These are phyloP conservation scores for Botrytis deweyae DNA, from an alignment of 2,329 filamentous ascomycete species.

Conservation along the genomic window DNA sequence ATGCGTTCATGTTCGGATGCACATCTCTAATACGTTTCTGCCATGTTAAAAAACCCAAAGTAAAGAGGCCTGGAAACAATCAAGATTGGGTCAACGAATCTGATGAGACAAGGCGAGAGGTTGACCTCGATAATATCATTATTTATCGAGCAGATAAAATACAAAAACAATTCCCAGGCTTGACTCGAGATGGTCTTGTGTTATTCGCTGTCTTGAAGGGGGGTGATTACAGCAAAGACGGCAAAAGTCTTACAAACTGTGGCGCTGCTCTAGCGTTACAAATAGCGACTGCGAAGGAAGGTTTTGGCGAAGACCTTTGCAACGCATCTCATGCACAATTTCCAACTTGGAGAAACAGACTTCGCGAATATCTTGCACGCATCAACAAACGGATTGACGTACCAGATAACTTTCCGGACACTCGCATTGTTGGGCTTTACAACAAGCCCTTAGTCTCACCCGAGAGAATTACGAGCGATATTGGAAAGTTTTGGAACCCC, in stretches of 20 bases:
- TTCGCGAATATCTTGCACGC: slow-evolving; percentile 5
- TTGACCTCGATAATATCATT: slow-evolving; percentile 63
- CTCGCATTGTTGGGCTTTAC: background rate
- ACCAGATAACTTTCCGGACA: slow-evolving; percentile 1
- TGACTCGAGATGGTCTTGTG: slow-evolving; percentile 85
- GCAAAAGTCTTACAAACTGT: slow-evolving; percentile 71
- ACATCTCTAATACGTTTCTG: slow-evolving; percentile 74
- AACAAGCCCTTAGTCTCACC: background rate
- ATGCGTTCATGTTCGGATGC: slow-evolving; percentile 94
- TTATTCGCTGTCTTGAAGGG: slow-evolving; percentile 89
- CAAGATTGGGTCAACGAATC: slow-evolving; percentile 52
- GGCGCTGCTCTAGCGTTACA: slow-evolving; percentile 83
- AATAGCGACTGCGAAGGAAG: slow-evolving; percentile 67
- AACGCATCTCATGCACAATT: background rate
- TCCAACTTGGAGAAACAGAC: background rate
- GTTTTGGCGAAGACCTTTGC: slow-evolving; percentile 61
- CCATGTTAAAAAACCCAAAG: slow-evolving; percentile 46
- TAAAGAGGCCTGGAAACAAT: background rate
- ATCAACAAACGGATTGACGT: background rate
- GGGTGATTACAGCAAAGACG: slow-evolving; percentile 81
- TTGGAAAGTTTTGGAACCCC: background rate
- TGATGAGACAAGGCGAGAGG: slow-evolving; percentile 62
- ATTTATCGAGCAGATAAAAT: slow-evolving; percentile 66
- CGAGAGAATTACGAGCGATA: background rate
- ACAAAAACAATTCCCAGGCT: slow-evolving; percentile 46